Conservation (phyloP, 768 basidiomycete species). For the Royoungia palumana region DNA sequence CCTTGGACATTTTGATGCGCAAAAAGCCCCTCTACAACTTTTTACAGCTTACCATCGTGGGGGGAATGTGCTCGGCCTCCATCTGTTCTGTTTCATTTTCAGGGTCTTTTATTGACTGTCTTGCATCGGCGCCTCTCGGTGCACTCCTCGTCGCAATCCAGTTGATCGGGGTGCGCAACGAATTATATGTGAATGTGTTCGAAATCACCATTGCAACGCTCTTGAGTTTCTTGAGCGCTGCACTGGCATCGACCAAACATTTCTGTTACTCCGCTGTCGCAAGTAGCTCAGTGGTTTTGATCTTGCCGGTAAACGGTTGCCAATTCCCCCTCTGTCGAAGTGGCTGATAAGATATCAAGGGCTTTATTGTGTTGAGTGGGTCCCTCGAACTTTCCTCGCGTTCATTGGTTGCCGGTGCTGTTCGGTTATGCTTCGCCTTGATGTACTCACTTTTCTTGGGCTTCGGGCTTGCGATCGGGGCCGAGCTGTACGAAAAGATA, state of each 20-base stretch:
- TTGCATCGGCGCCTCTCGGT: constrained; percentile 73
- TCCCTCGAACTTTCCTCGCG: constrained; percentile 77
- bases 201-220: constrained; percentile 80
- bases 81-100: constrained; percentile 73
- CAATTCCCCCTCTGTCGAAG: neutral
- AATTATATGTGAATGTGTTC: constrained; percentile 77
- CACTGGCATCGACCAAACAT: constrained; percentile 58
- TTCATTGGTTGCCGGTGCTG: constrained; percentile 81
- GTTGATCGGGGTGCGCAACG: constrained; percentile 66
- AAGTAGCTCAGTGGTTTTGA: constrained; percentile 73
- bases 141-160: constrained; percentile 72
- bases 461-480: constrained; percentile 81
- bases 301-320: constrained; percentile 57
- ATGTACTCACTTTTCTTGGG: constrained; percentile 77
- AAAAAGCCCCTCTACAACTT: constrained; percentile 56
- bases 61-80: constrained; percentile 71
- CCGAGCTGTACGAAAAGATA: constrained; percentile 60
- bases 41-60: constrained; percentile 64
- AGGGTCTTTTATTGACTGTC: constrained; percentile 74
- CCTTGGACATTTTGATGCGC: constrained; percentile 73
- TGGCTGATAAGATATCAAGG: constrained; percentile 28
- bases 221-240: constrained; percentile 76
- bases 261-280: constrained; percentile 84
- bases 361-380: constrained; percentile 69
- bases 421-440: constrained; percentile 74